Conservation (phyloP, 164 flowering plant genomes). For the Vitis riparia region DNA sequence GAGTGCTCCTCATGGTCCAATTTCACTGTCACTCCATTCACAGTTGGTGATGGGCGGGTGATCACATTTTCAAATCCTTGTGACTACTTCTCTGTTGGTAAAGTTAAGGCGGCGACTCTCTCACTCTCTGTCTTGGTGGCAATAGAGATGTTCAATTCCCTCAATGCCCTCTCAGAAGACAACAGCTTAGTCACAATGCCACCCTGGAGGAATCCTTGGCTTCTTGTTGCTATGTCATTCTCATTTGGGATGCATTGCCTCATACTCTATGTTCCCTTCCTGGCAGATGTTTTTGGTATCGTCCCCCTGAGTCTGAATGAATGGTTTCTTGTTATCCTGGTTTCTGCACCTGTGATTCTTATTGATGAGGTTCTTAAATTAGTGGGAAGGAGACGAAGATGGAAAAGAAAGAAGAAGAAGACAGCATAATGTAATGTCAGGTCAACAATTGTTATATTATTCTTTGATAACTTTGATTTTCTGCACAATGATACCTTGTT, state of each 20-base stretch:
- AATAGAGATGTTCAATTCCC: conserved; percentile 90
- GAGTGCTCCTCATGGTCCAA: conserved; percentile 75
- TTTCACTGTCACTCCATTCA: conserved; percentile 65
- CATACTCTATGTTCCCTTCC: conserved; percentile 75
- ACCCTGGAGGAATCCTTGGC: conserved; percentile 94
- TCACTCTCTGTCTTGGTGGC: conserved; percentile 89
- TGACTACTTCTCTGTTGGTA: conserved; percentile 78
- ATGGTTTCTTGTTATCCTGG: conserved; percentile 73
- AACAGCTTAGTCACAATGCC: conserved; percentile 81
- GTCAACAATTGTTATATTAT: background rate
- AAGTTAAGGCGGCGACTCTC: conserved; percentile 85
- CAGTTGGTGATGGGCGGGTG: conserved; percentile 40
- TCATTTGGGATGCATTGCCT: conserved; percentile 80
- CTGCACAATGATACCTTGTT: background rate
- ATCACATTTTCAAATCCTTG: conserved; percentile 73
- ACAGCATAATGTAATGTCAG: conserved; percentile 22
- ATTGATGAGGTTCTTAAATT: conserved; percentile 76
- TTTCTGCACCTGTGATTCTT: conserved; percentile 76
- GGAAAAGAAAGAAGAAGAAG: conserved; percentile 41
- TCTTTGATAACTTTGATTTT: conserved; percentile 6
- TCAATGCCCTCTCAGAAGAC: conserved; percentile 90
- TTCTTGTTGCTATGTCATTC: conserved; percentile 79
- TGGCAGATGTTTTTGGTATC: conserved; percentile 75
- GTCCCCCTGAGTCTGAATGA: conserved; percentile 67
- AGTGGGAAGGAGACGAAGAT: conserved; percentile 48